Evolutionary conservation across 495 filamentous ascomycete genomes (phyloP), one percentile per base, ranked within the genome.

Genomic region (Echria macrotheca): DNA sequence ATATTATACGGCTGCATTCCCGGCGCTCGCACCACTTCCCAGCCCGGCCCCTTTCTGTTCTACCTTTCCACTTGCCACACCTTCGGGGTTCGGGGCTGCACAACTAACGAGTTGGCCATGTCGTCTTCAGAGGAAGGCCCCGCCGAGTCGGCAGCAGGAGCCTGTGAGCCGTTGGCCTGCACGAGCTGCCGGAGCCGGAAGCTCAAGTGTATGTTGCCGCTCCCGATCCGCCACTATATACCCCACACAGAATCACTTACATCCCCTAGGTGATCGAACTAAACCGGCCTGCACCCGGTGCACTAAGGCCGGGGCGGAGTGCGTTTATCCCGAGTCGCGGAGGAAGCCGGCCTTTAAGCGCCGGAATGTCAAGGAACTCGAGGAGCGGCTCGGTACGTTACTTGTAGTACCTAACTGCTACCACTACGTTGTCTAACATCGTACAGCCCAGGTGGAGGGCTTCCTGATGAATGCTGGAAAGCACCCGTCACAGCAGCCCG

Each of bases 261-360:
- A 40, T 10, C 32, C 14, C 8, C 14, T 41, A 65, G 61, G 61
- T 55, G 84, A 87, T 62, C 76, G 81, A 15, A 72, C 63, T 28
- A 77, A 73, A 51, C 88, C 87, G 2, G 80, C 77, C 26, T 94
- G 88, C 60, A 77, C 79, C 19, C 87, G 87, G 10, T 94, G 88
- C 60, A 74, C 77, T 19, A 74, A 83, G 49, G 58, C 87, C 24
- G 75, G 79, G 31, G 79, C 83, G 65, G 83, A 85, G 41, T 94
- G 88, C 66, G 68, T 81, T 5, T 94, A 90, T 58, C 88, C 90
- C 58, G 88, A 91, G 64, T 83, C 85, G 40, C 77, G 88, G 55
- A 82, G 85, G 70, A 94, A 91, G 69, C 90, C 88, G 49, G 85
- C 87, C 21, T 87, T 86, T n/a, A 94, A 91, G 72, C 73, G 88